These are phyloP conservation scores for Triangularia setosa DNA, from an alignment of 2,329 filamentous ascomycete species.

Conservation along the genomic window DNA sequence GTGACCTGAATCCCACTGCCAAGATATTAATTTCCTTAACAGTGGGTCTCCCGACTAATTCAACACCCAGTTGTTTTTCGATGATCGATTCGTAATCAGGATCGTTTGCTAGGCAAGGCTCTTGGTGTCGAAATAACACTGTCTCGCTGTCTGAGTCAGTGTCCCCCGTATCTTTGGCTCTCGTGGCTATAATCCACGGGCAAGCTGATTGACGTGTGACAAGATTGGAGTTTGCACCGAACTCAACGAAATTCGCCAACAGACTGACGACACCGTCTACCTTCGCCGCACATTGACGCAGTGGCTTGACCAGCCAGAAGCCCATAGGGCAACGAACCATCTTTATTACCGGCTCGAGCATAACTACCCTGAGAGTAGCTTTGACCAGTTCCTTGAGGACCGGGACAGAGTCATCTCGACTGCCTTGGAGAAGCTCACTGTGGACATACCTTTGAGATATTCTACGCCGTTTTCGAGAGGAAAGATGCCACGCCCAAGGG, in stretches of 20 bases:
- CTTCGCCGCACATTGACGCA: conserved; percentile 8
- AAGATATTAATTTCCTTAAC: too few relatives aligned
- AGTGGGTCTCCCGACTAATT: too few relatives aligned
- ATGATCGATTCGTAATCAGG: too few relatives aligned
- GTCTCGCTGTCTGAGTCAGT: too few relatives aligned
- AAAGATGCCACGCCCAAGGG: not conserved
- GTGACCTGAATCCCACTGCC: too few relatives aligned
- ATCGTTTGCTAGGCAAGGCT: too few relatives aligned
- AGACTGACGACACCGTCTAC: not conserved
- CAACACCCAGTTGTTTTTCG: too few relatives aligned
- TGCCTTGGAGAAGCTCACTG: not conserved
- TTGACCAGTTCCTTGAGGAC: not conserved
- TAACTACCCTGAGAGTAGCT: not conserved
- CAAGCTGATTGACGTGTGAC: too few relatives aligned
- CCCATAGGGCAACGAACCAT: not conserved
- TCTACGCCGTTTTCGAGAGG: conserved; percentile 11
- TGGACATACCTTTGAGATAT: conserved; percentile 10
- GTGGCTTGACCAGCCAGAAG: conserved; percentile 12
- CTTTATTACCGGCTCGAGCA: conserved; percentile 15
- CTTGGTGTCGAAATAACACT: too few relatives aligned
- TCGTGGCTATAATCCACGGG: not conserved
- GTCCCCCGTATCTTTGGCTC: too few relatives aligned
- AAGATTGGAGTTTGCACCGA: conserved; percentile 8
- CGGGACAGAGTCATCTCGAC: conserved; percentile 9
- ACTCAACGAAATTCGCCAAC: not conserved